Percentiles rank a stretch among this genome's conserved stretches.
These are phyloP conservation scores for Osmozyma mogii DNA, from an alignment of 805 yeast genomes.

Conservation along the genomic window DNA sequence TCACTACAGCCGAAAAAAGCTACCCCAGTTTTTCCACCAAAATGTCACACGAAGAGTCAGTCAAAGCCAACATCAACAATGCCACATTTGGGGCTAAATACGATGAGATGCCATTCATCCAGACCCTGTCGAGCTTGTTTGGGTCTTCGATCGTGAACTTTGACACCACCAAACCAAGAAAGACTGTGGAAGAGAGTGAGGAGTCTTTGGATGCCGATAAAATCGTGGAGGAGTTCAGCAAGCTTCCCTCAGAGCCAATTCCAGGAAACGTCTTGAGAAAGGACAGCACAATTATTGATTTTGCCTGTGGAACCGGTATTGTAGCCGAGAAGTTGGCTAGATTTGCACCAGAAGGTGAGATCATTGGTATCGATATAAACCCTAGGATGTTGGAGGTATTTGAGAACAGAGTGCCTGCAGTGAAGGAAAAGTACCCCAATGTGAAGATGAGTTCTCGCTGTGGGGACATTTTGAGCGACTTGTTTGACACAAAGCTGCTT, in stretches of 20 bases:
- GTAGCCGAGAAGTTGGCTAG: constrained; percentile 25
- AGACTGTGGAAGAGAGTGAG: constrained; percentile 8
- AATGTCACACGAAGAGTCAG: constrained; percentile 16
- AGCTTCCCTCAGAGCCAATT: constrained; percentile 4
- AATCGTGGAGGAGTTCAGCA: constrained; percentile 7
- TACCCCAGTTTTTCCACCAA: neutral
- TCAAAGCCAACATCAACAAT: constrained; percentile 15
- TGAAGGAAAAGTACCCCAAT: constrained; percentile 3
- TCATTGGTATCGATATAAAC: constrained; percentile 33
- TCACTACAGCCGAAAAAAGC: neutral
- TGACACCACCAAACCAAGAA: constrained; percentile 10
- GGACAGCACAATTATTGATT: constrained; percentile 24
- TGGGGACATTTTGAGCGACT: constrained; percentile 20
- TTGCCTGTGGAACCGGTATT: constrained; percentile 39
- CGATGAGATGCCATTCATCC: constrained; percentile 14
- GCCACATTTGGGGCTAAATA: constrained; percentile 12
- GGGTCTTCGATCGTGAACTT: constrained; percentile 15
- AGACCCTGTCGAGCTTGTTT: constrained; percentile 12
- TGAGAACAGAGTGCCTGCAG: constrained; percentile 1
- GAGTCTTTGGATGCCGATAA: constrained; percentile 6
- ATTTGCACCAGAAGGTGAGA: constrained; percentile 15
- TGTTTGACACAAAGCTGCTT: constrained; percentile 6
- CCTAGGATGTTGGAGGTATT: constrained; percentile 13
- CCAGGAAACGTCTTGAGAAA: constrained; percentile 14
- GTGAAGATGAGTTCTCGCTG: constrained; percentile 10